These are phyloP conservation scores for Rauvolfia tetraphylla DNA, from an alignment of 257 asterid genomes.

Conservation along the genomic window DNA sequence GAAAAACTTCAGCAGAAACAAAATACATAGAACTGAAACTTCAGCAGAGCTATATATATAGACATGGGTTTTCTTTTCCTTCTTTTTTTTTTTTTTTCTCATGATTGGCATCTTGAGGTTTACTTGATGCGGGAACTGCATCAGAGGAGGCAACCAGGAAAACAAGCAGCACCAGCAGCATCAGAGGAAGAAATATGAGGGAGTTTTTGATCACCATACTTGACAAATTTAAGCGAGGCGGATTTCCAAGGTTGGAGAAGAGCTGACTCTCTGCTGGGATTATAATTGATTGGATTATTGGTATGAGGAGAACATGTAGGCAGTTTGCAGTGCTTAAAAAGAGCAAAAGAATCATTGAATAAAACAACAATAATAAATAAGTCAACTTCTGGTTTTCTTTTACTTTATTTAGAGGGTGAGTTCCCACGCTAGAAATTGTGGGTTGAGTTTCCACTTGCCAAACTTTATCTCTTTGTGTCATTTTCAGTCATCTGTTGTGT, in stretches of 20 bases:
- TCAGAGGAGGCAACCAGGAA: background rate
- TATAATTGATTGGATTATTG: background rate
- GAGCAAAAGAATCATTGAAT: background rate
- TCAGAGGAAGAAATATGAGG: background rate
- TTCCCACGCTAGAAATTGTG: background rate
- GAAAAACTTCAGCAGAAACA: background rate
- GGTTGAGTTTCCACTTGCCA: conserved; percentile 3
- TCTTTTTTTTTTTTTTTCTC: background rate
- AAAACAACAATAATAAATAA: background rate
- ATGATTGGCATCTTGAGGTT: background rate
- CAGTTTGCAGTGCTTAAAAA: background rate
- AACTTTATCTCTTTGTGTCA: background rate
- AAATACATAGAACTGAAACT: background rate
- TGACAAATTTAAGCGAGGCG: background rate
- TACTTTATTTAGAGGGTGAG: background rate
- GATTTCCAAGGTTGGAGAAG: background rate
- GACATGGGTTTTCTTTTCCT: too few species aligned
- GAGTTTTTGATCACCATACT: background rate
- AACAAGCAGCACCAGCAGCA: background rate
- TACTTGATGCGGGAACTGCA: background rate
- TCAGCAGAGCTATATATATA: too few species aligned
- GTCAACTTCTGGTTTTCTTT: background rate
- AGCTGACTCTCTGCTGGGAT: background rate
- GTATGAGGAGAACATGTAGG: background rate
- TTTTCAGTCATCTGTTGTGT: background rate